Conservation (phyloP, 139 green algal species). For the Chlorella ohadii region DNA sequence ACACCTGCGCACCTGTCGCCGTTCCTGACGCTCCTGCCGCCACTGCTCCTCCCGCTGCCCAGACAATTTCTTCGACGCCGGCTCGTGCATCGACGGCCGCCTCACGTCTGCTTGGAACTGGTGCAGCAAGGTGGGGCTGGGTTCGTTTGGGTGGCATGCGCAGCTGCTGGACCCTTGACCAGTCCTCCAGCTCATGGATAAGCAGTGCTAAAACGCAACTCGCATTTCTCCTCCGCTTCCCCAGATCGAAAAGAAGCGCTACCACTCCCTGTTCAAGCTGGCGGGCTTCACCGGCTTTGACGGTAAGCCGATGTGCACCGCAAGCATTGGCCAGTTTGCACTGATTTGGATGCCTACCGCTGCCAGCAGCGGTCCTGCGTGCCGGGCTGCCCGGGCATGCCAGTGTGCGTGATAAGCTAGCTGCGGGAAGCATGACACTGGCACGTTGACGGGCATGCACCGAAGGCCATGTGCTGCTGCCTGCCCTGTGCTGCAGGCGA, state of each 20-base stretch:
- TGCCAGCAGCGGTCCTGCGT: neutral
- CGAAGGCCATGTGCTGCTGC: too few relatives aligned
- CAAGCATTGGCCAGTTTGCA: too few relatives aligned
- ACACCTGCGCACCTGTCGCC: too few relatives aligned
- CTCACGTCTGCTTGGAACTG: conserved; percentile 96
- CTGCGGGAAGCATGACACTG: too few relatives aligned
- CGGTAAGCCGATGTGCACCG: conserved; percentile 80
- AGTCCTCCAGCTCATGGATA: too few relatives aligned
- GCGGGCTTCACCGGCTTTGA: conserved; percentile 90
- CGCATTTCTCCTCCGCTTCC: too few relatives aligned
- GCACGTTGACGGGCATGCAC: too few relatives aligned
- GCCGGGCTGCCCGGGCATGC: neutral
- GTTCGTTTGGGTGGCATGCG: too few relatives aligned
- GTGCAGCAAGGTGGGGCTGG: conserved; percentile 64
- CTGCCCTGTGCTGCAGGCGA: too few relatives aligned
- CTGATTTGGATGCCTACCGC: too few relatives aligned
- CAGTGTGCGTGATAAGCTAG: too few relatives aligned
- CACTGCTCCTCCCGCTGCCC: conserved; percentile 12
- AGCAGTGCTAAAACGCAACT: neutral
- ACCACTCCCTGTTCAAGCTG: conserved; percentile 86
- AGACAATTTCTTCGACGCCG: conserved; percentile 95
- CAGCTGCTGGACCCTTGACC: too few relatives aligned
- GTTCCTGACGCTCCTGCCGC: neutral
- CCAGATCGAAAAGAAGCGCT: conserved; percentile 61
- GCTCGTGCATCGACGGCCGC: conserved; percentile 91